Evolutionary conservation across 192 early-diverging fungal species (phyloP), one percentile per base, ranked within the genome.

Genomic region (Rhizophlyctis rosea): DNA sequence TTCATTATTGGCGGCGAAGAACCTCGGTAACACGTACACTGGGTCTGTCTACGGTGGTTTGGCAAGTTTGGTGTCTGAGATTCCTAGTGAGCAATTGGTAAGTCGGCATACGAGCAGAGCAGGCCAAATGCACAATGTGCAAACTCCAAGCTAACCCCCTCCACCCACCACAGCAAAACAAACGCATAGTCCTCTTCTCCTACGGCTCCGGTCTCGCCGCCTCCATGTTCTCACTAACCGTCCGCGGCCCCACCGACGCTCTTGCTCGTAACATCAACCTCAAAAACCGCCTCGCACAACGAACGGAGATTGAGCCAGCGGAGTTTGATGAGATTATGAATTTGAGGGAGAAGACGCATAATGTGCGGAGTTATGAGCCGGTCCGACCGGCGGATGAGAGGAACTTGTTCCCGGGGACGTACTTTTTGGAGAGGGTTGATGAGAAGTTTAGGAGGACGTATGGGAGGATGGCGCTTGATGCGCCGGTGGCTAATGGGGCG

Each of bases 201-300:
- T 99, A 98, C 71, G 97, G 97, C 54, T 95, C 93, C 3, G 97
- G 97, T 35, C 90, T 95, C 34, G 88, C 97, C 52, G 86, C 94
- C 34, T 90, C 94, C 56, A 89, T 96, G 82, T 93, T 94, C 75
- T 96, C 94, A 29, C 77, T 96, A 73, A 87, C 87, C 67, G 87
- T 98, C 30, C 78, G 77, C 47, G 77, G 73, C 27, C 79, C 86
- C 47, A 88, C 88, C 54, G 65, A 72, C 13, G 55, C 72, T 47
- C 88, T 96, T 61, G 75, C 80, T 32, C 18, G 70, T 28, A 78
- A 73, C 1, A 69, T 99, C 33, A 73, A 87, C 68, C 60, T 99
- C 65, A 73, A 69, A 49, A 65, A 77, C 35, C 87, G 94, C 30
- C 81, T 99, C 54, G 79, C 83, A 1, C 65, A 72, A 31, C 89